phyloP scores from a whole-genome alignment of 2,329 filamentous ascomycete species.

The Diaporthe eres region DNA sequence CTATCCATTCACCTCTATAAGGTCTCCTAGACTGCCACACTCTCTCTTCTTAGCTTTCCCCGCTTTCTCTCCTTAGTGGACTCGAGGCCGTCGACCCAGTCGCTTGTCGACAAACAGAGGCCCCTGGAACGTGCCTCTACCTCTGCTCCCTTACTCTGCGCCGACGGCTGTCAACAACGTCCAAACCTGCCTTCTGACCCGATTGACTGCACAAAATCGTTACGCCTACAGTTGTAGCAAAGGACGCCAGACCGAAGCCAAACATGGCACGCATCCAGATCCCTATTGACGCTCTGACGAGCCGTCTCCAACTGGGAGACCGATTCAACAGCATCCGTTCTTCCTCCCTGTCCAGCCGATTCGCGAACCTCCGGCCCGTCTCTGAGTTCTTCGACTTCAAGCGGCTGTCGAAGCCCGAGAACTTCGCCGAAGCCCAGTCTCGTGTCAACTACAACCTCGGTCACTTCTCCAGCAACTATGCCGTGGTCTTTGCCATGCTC shows the following conservation, averaged over 20 bases:
- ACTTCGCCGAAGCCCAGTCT: conserved; percentile 91
- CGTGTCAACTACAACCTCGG: conserved; percentile 97
- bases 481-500: conserved; percentile 92
- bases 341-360: conserved; percentile 84
- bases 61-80: conserved; percentile 12
- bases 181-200: background rate
- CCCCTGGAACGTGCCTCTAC: conserved; percentile 28
- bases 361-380: conserved; percentile 91
- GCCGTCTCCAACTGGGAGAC: conserved; percentile 86
- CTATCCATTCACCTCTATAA: conserved; percentile 28
- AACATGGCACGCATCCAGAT: conserved; percentile 91
- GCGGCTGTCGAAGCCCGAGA: conserved; percentile 92
- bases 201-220: background rate
- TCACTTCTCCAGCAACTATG: conserved; percentile 99
- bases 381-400: conserved; percentile 97
- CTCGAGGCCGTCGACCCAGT: conserved; percentile 24
- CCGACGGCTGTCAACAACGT: background rate
- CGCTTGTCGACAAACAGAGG: conserved; percentile 35
- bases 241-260: background rate
- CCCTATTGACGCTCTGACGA: conserved; percentile 91
- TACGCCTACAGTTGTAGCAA: background rate
- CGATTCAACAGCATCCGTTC: conserved; percentile 88
- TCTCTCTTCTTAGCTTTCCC: conserved; percentile 11
- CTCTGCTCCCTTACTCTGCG: conserved; percentile 19
- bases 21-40: conserved; percentile 30